Evolutionary conservation across 176 grass and related monocot species (phyloP), one percentile per base, ranked within the genome.

Genomic region (maize (Zea mays)): DNA sequence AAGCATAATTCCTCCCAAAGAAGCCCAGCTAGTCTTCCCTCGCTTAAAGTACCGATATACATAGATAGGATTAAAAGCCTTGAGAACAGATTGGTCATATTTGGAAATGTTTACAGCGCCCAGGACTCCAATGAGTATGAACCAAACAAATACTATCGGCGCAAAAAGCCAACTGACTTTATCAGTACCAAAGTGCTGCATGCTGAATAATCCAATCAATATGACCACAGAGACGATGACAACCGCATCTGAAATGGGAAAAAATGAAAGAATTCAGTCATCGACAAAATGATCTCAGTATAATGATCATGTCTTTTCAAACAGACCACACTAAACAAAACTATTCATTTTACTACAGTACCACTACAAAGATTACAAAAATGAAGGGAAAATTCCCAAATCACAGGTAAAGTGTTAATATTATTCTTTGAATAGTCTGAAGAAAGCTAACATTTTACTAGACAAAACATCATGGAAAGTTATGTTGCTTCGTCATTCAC

Each of bases 121-220:
- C 27, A 97, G 74, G n/a, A 62, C 19, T 71, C 93, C 86, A 78
- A 97, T 97, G 6, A 86, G 81, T 50, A 97, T 77, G 87, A 97
- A 91, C 93, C 93, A 97, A 72, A 91, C 9, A 34, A 97, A 81
- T 34, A 93, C 88, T 55, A 97, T 82, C 35, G 93, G 93, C 45
- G 93, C 90, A 83, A 97, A 97, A 72, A 97, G 83, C 81, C 85
- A 88, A 51, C 90, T 90, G 52, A 97, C 93, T 89, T 87, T 88
- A 39, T 93, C 86, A 10, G 88, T 93, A 69, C 93, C 93, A 58
- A 88, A 93, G 80, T 97, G 93, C 67, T 97, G 93, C 88, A 97
- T 80, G 78, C 83, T 91, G 82, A 97, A 97, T 44, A 97, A 61
- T 63, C 88, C 88, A 79, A 97, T 79, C 84, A 97, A 81, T 83